Evolutionary conservation across 75 land plant genomes (phyloP).

Genomic region (Picea glauca): DNA sequence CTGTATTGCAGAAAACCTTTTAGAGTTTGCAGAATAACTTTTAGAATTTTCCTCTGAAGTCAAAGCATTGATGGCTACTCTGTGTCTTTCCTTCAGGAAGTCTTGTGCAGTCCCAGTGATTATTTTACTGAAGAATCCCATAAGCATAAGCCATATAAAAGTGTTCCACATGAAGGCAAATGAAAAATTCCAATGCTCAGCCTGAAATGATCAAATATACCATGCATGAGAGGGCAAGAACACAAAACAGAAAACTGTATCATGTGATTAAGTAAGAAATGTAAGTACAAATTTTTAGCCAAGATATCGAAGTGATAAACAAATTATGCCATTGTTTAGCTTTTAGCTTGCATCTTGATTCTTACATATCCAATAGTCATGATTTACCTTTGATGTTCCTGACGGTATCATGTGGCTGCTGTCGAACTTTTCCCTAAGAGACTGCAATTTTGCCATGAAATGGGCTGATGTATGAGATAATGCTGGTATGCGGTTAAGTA

Average conservation of each 20-base stretch:
- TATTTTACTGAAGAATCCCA: constrained; percentile 52
- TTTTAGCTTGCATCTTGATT: neutral
- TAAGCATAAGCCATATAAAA: constrained; percentile 69
- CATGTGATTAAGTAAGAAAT: neutral
- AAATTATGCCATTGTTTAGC: neutral
- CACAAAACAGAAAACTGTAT: neutral
- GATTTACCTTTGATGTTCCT: constrained; percentile 18
- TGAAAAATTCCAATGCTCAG: constrained; percentile 40
- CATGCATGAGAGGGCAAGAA: neutral
- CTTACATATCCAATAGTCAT: neutral
- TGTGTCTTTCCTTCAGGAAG: constrained; percentile 48
- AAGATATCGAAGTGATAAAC: neutral
- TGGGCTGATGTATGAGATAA: constrained; percentile 39
- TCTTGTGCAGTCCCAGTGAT: constrained; percentile 67
- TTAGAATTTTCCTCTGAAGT: neutral
- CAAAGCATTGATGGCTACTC: constrained; percentile 27
- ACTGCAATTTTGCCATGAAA: constrained; percentile 46
- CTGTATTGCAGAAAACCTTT: no score
- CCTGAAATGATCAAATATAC: constrained; percentile 26
- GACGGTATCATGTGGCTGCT: neutral
- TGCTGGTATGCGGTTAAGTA: constrained; percentile 59
- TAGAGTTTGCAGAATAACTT: no score
- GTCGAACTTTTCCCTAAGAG: constrained; percentile 41
- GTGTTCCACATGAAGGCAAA: constrained; percentile 59
- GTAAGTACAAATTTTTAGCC: neutral